Evolutionary conservation across 106 monocot species (phyloP), one percentile per base, ranked within the genome.

Genomic region (Dactylorhiza incarnata): DNA sequence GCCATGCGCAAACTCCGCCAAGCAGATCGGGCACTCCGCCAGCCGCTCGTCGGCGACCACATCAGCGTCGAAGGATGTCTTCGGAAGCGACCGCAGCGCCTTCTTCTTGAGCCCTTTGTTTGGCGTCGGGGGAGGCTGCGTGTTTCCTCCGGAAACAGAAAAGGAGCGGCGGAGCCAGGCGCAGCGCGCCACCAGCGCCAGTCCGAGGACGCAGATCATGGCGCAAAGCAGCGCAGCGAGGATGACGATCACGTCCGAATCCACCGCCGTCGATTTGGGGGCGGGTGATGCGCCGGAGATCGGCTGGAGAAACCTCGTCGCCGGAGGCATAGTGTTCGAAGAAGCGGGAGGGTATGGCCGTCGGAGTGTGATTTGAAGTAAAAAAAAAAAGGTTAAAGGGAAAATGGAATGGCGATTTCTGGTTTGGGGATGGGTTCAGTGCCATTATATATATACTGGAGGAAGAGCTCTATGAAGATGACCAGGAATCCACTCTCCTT

Each of bases 101-200:
- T 37, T 37, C 37, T 37, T 37, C 37, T 37, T 37, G 37, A 37
- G 37, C 76, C 76, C 53, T 81, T 81, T 56, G 1, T 13, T 12
- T 22, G 76, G 0, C 56, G 56, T 9, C 49, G 0, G 70, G 14
- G 48, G 25, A 11, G 59, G 48, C 2, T 19, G n/a, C 24, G 65
- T 20, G 17, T 3, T 26, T 14, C 54, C n/a, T 25, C 29, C 11
- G 3, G 65, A 9, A 26, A 22, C 45, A 23, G 19, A 55, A 22
- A 49, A 45, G 10, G 70, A 16, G 23, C 81, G 54, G 15, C 71
- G 75, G 5, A 81, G 26, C 76, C 81, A 81, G 44, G 76, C 81
- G 71, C 81, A 76, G 76, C 81, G 81, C 15, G 81, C 81, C 56
- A 81, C 76, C 26, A 81, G 76, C 68, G 71, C 71, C 48, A 81